Evolutionary conservation across 495 filamentous ascomycete species (phyloP).

Genomic region (Neurospora sp.): DNA sequence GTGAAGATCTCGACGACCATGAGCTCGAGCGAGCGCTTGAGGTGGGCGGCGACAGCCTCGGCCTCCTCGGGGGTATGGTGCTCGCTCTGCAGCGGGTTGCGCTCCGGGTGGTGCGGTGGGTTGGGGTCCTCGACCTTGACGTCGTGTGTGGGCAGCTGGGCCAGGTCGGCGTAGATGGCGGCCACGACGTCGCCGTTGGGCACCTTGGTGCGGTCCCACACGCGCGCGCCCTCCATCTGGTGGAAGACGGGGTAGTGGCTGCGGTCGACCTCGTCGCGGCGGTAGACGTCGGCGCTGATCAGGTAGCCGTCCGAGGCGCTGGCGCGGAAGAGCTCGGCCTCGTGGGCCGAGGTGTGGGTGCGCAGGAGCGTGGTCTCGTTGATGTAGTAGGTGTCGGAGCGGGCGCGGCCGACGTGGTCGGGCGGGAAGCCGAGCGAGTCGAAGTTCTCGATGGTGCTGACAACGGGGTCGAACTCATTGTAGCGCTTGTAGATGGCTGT

Average conservation of each 20-base stretch:
- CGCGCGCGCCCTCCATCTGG: slow-evolving; percentile 92
- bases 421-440: slow-evolving; percentile 86
- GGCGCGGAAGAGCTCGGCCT: slow-evolving; percentile 76
- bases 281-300: slow-evolving; percentile 92
- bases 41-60: slow-evolving; percentile 72
- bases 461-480: slow-evolving; percentile 70
- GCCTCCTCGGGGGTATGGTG: slow-evolving; percentile 67
- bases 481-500: slow-evolving; percentile 61
- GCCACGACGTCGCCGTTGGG: slow-evolving; percentile 50
- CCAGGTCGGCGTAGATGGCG: slow-evolving; percentile 55
- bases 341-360: slow-evolving; percentile 90
- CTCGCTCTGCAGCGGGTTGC: slow-evolving; percentile 70
- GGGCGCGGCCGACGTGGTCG: slow-evolving; percentile 81
- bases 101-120: slow-evolving; percentile 64
- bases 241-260: slow-evolving; percentile 96
- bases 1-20: slow-evolving; percentile 86
- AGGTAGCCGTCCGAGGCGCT: slow-evolving; percentile 70
- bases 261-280: slow-evolving; percentile 87
- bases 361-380: slow-evolving; percentile 75
- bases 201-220: slow-evolving; percentile 67
- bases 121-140: slow-evolving; percentile 78
- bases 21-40: slow-evolving; percentile 81
- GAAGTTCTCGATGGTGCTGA: slow-evolving; percentile 83
- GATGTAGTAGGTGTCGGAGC: slow-evolving; percentile 92
- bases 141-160: slow-evolving; percentile 56